Base-by-base conservation (phyloP, 371 early-diverging fungal genomes). In the Mucor velutinosus region DNA sequence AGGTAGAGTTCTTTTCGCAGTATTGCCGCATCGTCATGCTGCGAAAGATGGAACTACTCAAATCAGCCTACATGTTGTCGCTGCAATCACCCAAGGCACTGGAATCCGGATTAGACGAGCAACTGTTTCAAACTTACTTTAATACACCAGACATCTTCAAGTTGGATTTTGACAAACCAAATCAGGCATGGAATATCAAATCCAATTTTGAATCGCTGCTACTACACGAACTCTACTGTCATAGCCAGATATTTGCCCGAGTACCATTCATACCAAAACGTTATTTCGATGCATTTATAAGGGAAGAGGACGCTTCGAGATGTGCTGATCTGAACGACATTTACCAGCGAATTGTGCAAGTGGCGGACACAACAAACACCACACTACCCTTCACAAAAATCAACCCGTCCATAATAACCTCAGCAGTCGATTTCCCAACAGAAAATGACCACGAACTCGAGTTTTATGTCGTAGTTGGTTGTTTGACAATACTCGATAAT, bases 11-110 rank as follows among this genome's bases (percentile, higher is more conserved):
- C 23, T 74, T 82, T 29, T 72, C 75, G 7, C 73, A 76, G 7
- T 77, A 76, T 32, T 79, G 78, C 29, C 77, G 82, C 21, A 62
- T 79, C 12, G 70, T 77, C 10, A 71, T 76, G 68, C 58, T 79
- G 2, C 74, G 82, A 27, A 82, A 82, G 39, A 49, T 82, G 74
- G 71, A 82, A 3, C 32, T 82, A 1, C 77, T 82, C 25, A 73
- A 68, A 41, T 72, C 79, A 15, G 65, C 72, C 19, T 77, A 77
- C n/a, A 69, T 67, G 47, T 58, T 79, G 0, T 64, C 70, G 10
- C 61, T 73, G 2, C 65, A 61, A 55, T 77, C 78, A 30, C 65
- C 75, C 2, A 62, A 72, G 10, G 77, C 73, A 15, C 60, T 74
- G 7, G 67, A 67, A 41, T 51, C 58, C 3, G 63, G 67, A 4